Evolutionary conservation across 495 filamentous ascomycete species (phyloP).

Genomic region (Bacidia rubella): DNA sequence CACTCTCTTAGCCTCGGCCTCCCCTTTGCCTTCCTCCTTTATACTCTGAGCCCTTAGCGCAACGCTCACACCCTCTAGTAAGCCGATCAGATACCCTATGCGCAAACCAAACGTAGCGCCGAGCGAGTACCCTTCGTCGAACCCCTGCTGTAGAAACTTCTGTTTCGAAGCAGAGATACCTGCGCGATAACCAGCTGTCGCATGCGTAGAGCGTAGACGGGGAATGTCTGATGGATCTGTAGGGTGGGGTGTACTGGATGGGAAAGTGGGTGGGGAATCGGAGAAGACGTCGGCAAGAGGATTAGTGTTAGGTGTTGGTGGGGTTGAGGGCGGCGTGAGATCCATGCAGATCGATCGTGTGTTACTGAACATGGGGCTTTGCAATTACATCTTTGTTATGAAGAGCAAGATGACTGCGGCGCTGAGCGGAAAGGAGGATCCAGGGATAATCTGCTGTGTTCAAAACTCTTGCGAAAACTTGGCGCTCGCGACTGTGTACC

Average conservation of each 20-base stretch:
- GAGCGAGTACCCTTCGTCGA: slow-evolving; percentile 74
- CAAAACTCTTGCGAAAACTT: too few species aligned
- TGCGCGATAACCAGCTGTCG: slow-evolving; percentile 81
- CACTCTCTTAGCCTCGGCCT: slow-evolving; percentile 23
- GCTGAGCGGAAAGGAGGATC: too few species aligned
- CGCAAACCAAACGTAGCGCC: slow-evolving; percentile 65
- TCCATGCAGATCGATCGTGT: background rate
- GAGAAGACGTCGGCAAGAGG: slow-evolving; percentile 17
- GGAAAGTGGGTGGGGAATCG: slow-evolving; percentile 12
- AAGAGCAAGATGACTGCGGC: too few species aligned
- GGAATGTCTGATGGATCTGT: slow-evolving; percentile 54
- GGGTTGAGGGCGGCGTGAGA: slow-evolving; percentile 9
- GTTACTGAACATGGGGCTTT: too few species aligned
- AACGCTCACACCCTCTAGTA: slow-evolving; percentile 49
- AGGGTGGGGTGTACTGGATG: slow-evolving; percentile 1
- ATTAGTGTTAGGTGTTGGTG: slow-evolving; percentile 5
- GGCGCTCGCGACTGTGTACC: too few species aligned
- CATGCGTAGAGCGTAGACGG: slow-evolving; percentile 59
- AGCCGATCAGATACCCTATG: slow-evolving; percentile 56
- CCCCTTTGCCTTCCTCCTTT: background rate
- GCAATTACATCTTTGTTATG: too few species aligned
- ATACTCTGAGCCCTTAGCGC: slow-evolving; percentile 2
- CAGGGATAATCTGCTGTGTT: too few species aligned
- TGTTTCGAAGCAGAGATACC: slow-evolving; percentile 64
- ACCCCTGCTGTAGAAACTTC: slow-evolving; percentile 60